A percentile compares a stretch with the other conserved stretches of the same genome.
Evolutionary conservation across 306 rosid genomes (phyloP).

Genomic region (Quercus alba): DNA sequence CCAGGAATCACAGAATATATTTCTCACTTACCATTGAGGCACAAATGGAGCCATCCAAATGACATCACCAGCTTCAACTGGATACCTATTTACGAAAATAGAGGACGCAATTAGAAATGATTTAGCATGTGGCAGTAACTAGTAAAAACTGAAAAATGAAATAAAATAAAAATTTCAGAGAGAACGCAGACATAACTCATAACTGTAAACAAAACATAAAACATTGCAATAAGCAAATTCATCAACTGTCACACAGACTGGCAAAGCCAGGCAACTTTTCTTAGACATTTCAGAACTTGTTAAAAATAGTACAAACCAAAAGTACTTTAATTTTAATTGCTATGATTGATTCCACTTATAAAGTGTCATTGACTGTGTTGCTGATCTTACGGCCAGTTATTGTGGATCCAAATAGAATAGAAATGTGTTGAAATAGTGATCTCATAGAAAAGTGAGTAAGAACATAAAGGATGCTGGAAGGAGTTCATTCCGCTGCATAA

Average conservation of each 20-base stretch:
- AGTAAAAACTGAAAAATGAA: background rate
- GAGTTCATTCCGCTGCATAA: background rate
- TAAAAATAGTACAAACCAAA: too few species aligned
- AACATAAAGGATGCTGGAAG: background rate
- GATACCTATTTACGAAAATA: slow-evolving; percentile 56
- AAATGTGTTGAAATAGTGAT: background rate
- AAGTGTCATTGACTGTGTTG: background rate
- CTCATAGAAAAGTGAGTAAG: background rate
- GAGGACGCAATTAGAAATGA: background rate
- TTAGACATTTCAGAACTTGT: background rate
- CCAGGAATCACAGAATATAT: background rate
- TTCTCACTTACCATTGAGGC: slow-evolving; percentile 75
- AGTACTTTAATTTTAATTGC: background rate
- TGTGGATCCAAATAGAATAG: background rate
- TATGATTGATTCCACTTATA: background rate
- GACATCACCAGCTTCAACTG: slow-evolving; percentile 87
- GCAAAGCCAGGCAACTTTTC: background rate
- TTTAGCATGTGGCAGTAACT: background rate
- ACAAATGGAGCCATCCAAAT: slow-evolving; percentile 99
- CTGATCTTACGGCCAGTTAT: background rate
- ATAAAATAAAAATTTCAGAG: background rate
- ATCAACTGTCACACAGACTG: background rate
- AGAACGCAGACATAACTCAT: slow-evolving; percentile 1
- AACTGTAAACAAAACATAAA: background rate
- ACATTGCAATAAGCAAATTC: background rate